Evolutionary conservation across 2,329 filamentous ascomycete species (phyloP).

Genomic region (Beauveria medogensis): DNA sequence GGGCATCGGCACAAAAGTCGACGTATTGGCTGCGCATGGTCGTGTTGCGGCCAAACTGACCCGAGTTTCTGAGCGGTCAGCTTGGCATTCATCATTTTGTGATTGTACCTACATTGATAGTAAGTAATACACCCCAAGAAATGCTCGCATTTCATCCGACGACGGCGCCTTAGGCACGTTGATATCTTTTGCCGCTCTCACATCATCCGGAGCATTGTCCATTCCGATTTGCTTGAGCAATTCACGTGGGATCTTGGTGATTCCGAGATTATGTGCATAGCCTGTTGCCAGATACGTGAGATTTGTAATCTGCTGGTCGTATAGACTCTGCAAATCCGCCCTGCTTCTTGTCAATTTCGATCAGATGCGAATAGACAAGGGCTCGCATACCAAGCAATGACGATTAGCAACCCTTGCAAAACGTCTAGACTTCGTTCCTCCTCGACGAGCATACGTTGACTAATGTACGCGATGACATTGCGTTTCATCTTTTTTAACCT

Average conservation of each 20-base stretch:
- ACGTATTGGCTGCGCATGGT: constrained; percentile 25
- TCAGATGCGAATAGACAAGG: not conserved
- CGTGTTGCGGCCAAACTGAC: constrained; percentile 28
- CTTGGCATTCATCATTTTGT: not conserved
- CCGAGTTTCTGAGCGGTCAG: constrained; percentile 24
- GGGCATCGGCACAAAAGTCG: constrained; percentile 24
- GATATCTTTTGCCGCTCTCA: constrained; percentile 14
- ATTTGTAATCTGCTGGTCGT: constrained; percentile 27
- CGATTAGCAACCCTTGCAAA: constrained; percentile 38
- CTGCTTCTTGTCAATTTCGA: constrained; percentile 16
- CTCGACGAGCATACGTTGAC: constrained; percentile 33
- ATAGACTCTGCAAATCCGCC: constrained; percentile 27
- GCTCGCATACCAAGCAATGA: constrained; percentile 34
- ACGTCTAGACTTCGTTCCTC: constrained; percentile 34
- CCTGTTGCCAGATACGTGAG: constrained; percentile 33
- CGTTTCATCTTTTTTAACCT: constrained; percentile 31
- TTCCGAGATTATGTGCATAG: constrained; percentile 32
- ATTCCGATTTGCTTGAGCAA: constrained; percentile 11
- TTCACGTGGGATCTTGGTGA: constrained; percentile 18
- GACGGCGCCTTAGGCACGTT: constrained; percentile 18
- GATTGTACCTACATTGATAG: constrained; percentile 27
- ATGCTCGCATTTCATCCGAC: constrained; percentile 29
- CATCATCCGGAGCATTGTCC: constrained; percentile 9
- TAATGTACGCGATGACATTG: constrained; percentile 33
- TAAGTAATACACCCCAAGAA: constrained; percentile 32